Evolutionary conservation across 2,329 filamentous ascomycete species (phyloP).

Genomic region (Dactylellina leptospora): DNA sequence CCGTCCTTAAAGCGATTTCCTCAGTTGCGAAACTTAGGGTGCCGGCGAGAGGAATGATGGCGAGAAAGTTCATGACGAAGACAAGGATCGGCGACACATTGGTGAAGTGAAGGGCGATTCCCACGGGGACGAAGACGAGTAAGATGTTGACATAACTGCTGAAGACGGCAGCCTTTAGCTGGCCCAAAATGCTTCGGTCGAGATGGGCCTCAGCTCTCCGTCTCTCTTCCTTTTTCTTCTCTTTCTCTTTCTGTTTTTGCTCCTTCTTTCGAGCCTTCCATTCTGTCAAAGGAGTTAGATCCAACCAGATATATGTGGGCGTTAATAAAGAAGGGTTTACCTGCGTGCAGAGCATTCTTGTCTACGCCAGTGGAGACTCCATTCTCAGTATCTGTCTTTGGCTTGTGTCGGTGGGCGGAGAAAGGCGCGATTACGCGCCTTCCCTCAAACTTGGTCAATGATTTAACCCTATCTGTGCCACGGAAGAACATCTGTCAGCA

Average conservation of each 20-base stretch:
- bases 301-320: not conserved
- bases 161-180: conserved; percentile 77
- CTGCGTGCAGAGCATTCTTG: conserved; percentile 15
- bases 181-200: conserved; percentile 70
- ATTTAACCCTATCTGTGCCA: conserved; percentile 43
- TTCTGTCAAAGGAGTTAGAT: conserved; percentile 14
- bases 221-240: conserved; percentile 33
- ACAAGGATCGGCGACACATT: conserved; percentile 65
- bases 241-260: conserved; percentile 24
- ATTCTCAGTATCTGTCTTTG: conserved; percentile 21
- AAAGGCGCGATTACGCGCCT: conserved; percentile 38
- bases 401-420: conserved; percentile 38
- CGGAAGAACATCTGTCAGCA: not conserved
- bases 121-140: conserved; percentile 78
- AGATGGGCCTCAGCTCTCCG: conserved; percentile 38
- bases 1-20: conserved; percentile 81
- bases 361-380: conserved; percentile 23
- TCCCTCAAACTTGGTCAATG: conserved; percentile 44
- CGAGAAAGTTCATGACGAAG: conserved; percentile 92
- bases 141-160: conserved; percentile 88
- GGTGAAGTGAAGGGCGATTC: conserved; percentile 77
- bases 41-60: conserved; percentile 87
- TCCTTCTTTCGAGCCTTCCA: conserved; percentile 40
- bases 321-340: conserved; percentile 1
- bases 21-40: conserved; percentile 90